Evolutionary conservation across 208 protist species (phyloP).

Genomic region (Acanthamoeba polyphaga): DNA sequence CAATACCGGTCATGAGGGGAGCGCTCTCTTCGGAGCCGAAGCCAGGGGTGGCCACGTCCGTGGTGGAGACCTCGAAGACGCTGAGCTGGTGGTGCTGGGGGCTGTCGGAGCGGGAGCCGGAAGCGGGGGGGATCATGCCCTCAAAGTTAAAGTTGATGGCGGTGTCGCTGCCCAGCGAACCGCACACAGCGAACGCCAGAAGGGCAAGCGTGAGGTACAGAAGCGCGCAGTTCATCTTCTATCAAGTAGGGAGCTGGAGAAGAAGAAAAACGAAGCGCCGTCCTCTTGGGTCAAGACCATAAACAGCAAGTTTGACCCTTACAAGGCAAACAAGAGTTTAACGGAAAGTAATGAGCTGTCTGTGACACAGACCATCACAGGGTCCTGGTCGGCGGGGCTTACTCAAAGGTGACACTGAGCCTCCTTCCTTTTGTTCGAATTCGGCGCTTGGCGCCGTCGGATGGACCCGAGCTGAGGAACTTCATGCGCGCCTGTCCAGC

Average conservation of each 20-base stretch:
- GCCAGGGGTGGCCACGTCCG: neutral
- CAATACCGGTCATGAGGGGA: neutral
- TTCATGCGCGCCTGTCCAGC: neutral
- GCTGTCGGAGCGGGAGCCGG: neutral
- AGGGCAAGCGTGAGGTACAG: neutral
- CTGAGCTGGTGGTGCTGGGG: neutral
- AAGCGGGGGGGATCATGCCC: constrained; percentile 5
- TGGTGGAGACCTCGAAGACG: neutral
- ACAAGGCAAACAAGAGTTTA: no score
- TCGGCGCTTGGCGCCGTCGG: neutral
- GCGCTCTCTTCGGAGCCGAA: neutral
- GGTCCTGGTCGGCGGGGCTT: neutral
- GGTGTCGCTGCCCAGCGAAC: neutral
- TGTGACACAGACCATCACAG: no score
- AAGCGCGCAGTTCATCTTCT: constrained; percentile 45
- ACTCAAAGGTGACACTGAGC: constrained; percentile 66
- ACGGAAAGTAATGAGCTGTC: no score
- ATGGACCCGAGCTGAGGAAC: neutral
- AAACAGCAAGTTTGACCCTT: no score
- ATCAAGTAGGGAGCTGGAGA: no score
- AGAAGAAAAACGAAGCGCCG: no score
- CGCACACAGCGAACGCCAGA: neutral
- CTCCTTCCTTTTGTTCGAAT: neutral
- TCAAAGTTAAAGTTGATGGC: constrained; percentile 50
- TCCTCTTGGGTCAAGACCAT: no score